Evolutionary conservation across 345 rosid genomes (phyloP).

Genomic region (Melaleuca alternifolia): DNA sequence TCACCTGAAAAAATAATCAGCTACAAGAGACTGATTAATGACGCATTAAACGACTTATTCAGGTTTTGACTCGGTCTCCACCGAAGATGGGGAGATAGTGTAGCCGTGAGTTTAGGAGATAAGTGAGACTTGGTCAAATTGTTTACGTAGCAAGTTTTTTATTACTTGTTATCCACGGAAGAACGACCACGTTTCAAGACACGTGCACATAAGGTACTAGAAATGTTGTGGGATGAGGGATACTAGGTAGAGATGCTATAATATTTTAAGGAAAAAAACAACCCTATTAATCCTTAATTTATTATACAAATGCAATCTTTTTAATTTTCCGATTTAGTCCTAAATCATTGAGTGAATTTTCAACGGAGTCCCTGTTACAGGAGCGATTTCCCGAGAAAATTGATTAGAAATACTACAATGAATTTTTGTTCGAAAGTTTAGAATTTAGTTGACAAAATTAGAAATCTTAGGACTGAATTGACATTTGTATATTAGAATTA

Average conservation of each 20-base stretch:
- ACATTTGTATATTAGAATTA: too few species aligned
- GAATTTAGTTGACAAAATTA: too few species aligned
- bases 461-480: too few species aligned
- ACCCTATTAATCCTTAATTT: neutral
- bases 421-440: too few species aligned
- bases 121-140: neutral
- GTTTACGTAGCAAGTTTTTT: neutral
- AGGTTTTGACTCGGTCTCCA: neutral
- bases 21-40: neutral
- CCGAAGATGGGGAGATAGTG: neutral
- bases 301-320: neutral
- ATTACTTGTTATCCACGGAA: neutral
- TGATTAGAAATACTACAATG: too few species aligned
- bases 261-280: neutral
- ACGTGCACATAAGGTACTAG: neutral
- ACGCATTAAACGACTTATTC: neutral
- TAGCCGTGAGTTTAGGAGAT: neutral
- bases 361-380: too few species aligned
- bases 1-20: neutral
- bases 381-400: too few species aligned
- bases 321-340: neutral
- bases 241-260: neutral
- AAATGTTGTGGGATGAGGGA: neutral
- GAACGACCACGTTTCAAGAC: neutral
- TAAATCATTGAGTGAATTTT: neutral